Percentiles rank a stretch among this genome's conserved stretches.
Evolutionary conservation across 805 yeast genomes (phyloP).

Genomic region (Teunomyces lycoperdinae): DNA sequence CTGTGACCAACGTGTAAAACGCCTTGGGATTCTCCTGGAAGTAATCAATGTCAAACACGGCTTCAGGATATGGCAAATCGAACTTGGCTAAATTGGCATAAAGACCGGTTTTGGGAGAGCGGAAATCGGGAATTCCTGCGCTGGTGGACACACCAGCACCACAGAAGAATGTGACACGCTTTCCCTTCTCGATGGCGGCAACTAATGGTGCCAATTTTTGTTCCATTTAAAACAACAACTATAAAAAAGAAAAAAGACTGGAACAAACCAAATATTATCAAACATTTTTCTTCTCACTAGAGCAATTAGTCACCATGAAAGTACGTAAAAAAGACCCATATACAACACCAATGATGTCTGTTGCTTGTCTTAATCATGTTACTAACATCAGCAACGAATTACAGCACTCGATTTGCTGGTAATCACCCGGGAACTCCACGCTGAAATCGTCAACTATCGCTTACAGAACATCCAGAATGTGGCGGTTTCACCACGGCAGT

Average conservation of each 20-base stretch:
- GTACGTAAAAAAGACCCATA: slow-evolving; percentile 1
- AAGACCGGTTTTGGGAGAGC: slow-evolving; percentile 87
- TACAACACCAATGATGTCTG: background rate
- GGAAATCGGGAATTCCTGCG: slow-evolving; percentile 94
- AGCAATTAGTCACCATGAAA: slow-evolving; percentile 4
- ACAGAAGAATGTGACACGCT: slow-evolving; percentile 61
- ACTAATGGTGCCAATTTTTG: slow-evolving; percentile 25
- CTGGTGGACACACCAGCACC: slow-evolving; percentile 96
- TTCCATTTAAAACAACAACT: slow-evolving; percentile 5
- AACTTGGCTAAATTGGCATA: slow-evolving; percentile 75
- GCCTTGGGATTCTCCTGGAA: slow-evolving; percentile 76
- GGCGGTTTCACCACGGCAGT: slow-evolving; percentile 67
- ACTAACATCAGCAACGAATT: slow-evolving; percentile 64
- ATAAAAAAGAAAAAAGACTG: background rate
- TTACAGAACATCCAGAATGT: slow-evolving; percentile 84
- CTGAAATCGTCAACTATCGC: slow-evolving; percentile 59
- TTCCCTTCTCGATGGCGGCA: slow-evolving; percentile 28
- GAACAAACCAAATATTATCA: background rate
- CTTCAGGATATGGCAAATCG: slow-evolving; percentile 88
- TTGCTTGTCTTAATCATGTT: background rate
- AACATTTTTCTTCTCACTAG: too few species aligned
- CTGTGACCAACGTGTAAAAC: slow-evolving; percentile 79
- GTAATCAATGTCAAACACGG: slow-evolving; percentile 88
- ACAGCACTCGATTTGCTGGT: slow-evolving; percentile 80
- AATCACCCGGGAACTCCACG: slow-evolving; percentile 61